Base-by-base conservation (phyloP, 306 rosid species). In the Luffa acutangula region DNA sequence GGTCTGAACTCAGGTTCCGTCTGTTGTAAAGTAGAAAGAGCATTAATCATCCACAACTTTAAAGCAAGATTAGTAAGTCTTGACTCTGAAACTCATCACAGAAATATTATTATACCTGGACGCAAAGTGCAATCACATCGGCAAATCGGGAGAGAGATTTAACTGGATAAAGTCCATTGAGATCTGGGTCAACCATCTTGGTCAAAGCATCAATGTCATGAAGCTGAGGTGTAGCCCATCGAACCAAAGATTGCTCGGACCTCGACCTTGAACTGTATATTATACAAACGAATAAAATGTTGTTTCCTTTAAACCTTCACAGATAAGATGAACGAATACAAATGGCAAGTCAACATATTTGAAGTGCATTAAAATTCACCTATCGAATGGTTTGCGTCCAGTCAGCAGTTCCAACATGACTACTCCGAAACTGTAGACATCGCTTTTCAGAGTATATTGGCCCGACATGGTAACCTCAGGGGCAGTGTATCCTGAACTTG, bases 141-240 rank as follows among this genome's bases (percentile, higher is more conserved):
- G 99, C 99, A 81, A 95, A 93, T 69, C 99, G 97, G 80, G 99
- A 95, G 83, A 95, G 91, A 62, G 97, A 91, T 89, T 95, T 95
- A 39, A 95, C 93, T 6, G 99, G 97, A 81, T 93, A 95, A 21
- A 95, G 90, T 76, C 98, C 97, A 80, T 93, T 85, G 41, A 95
- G 85, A n/a, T 89, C 93, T 37, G 99, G 99, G 84, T 95, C 99
- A 69, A 88, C 99, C 99, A 95, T 95, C 85, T 93, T 91, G n/a
- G 89, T 86, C 83, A 93, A 85, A 53, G 99, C 97, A 77, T 93
- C 98, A 7, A 96, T 96, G 81, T 96, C 99, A 76, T 96, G 99
- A 45, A 96, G 99, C 86, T 96, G 99, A 74, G 99, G 99, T 17
- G 96, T 89, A n/a, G 99, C 97, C 99, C 99, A 96, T 76, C 96